Base-by-base conservation (phyloP, 805 yeast genomes). In the Teunomyces lycoperdinae region DNA sequence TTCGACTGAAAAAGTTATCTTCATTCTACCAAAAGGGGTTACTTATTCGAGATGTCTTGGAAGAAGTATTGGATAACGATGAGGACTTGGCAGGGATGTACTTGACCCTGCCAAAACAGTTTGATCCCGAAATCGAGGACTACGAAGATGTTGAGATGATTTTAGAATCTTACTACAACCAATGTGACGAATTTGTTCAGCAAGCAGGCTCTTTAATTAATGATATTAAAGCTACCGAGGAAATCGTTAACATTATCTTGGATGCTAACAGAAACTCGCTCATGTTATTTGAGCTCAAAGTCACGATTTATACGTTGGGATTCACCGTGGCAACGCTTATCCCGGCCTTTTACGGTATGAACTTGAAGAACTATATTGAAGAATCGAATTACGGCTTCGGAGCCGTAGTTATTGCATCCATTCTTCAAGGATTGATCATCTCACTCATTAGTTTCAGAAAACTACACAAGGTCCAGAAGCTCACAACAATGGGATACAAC, bases 271-370 rank as follows among this genome's bases (percentile, higher is more conserved):
- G 97, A 70, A 91, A 91, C 67, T 81, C 96, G 3, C 71, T 91
- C 51, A 89, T 91, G 96, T 76, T 91, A 48, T 83, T 86, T 55
- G 96, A 91, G 59, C 70, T 91, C 53, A 85, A 87, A 57, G 81
- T 90, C 11, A 82, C 95, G 0, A 85, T 91, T 24, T 88, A 87
- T 52, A 89, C 97, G 0, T 65, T 91, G 31, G 96, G 96, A 0
- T 79, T 88, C 59, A 87, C 96, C 0, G 85, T 88, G 17, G 96
- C 96, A 1, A 85, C 96, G 1, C 69, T 88, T 16, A 57, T 89
- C 1, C 96, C 97, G 2, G 96, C 96, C 6, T 84, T 90, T 56
- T 91, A 88, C 59, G 96, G 96, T 30, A 87, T 87, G 95, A 87
- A 87, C 59, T 68, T 87, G 57, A 84, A 84, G 52, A 87, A 87